Percentiles rank a stretch among this genome's conserved stretches.
Conservation (phyloP, 805 yeast species). For the Wickerhamiella alocasiicola region DNA sequence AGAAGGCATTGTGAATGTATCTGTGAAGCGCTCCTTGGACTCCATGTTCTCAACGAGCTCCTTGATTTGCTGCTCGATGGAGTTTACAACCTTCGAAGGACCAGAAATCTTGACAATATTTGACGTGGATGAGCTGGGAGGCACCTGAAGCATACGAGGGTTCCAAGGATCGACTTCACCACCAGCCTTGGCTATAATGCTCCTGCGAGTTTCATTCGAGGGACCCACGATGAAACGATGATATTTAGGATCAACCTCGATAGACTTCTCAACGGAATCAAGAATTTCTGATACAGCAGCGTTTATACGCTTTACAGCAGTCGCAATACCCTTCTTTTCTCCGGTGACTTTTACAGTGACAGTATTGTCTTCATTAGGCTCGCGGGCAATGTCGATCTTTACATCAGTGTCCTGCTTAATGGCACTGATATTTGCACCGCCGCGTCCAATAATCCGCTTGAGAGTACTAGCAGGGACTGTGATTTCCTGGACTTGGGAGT, state of each 20-base stretch:
- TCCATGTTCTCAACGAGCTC: conserved; percentile 44
- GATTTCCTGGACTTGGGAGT: conserved; percentile 56
- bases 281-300: conserved; percentile 52
- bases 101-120: conserved; percentile 53
- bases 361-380: conserved; percentile 7
- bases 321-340: conserved; percentile 58
- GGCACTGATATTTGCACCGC: conserved; percentile 72
- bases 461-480: conserved; percentile 62
- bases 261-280: conserved; percentile 43
- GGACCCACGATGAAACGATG: conserved; percentile 69
- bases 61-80: conserved; percentile 49
- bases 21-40: conserved; percentile 21
- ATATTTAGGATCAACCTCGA: conserved; percentile 61
- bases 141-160: conserved; percentile 51
- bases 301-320: conserved; percentile 52
- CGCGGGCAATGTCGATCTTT: conserved; percentile 29
- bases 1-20: conserved; percentile 41
- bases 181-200: conserved; percentile 69
- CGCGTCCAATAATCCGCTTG: conserved; percentile 78
- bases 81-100: conserved; percentile 57
- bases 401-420: conserved; percentile 56
- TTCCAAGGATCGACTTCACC: conserved; percentile 39
- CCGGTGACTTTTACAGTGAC: conserved; percentile 67
- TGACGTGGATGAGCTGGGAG: conserved; percentile 44
- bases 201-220: conserved; percentile 60